Evolutionary conservation across 192 early-diverging fungal species (phyloP), one percentile per base, ranked within the genome.

Genomic region (Funneliformis mosseae): DNA sequence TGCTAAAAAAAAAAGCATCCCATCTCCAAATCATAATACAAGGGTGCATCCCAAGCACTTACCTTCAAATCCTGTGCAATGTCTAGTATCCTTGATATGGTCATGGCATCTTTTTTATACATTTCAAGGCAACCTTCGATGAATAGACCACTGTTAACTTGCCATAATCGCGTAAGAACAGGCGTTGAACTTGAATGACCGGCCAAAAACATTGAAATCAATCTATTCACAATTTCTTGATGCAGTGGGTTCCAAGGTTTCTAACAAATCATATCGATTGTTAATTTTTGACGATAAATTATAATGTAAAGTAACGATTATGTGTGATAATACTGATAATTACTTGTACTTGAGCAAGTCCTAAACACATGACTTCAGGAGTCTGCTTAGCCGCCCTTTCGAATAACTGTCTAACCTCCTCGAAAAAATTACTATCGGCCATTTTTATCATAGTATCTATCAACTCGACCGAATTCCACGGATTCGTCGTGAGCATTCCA

Each of bases 51-150:
- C 12, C 25, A 46, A 67, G 9, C 3, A 33, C 28, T 41, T 89
- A 94, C 92, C 85, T 92, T 93, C 61, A 95, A 85, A 76, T 96
- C 95, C 73, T 96, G 93, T 4, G 91, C 87, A 38, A 95, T 87
- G 79, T 95, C 94, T 69, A 96, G 82, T 38, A 95, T 92, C 69
- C 83, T 84, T n/a, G 81, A 33, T 9, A 94, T 80, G 1, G 81
- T 83, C 10, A 87, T 80, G 6, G 88, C 88, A 70, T 96, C 95
- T 81, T 94, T 91, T 23, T 85, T 84, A 82, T 96, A 94, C 43
- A 96, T 62, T 63, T 93, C 91, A 41, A 95, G 78, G 5, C 95
- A 82, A 2, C 92, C 92, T 70, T 88, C 86, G 6, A 91, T 84
- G 55, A 93, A 86, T 21, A 93, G 80, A 1, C 80, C 79, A 5